Evolutionary conservation across 495 filamentous ascomycete species (phyloP), one percentile per base, ranked within the genome.

Genomic region (Aspergillus campestris): DNA sequence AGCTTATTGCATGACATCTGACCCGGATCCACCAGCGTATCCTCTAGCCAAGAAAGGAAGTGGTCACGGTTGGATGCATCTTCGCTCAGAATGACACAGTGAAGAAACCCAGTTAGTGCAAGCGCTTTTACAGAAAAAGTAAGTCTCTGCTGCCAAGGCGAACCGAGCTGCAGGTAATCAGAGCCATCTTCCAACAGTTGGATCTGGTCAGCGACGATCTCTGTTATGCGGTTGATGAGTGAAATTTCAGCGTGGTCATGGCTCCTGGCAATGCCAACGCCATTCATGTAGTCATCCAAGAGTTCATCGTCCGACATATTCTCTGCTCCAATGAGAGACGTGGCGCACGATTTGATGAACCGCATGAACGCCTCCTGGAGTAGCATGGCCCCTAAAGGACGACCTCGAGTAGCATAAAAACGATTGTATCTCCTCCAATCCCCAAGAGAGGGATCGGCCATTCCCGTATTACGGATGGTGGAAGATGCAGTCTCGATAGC

Each of bases 331-430:
- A 79, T 70, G 15, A 82, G 66, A 40, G 94, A 71, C 7, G 84
- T 83, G n/a, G 86, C 86, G 42, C 77, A 81, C 6, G 87, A 80
- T 43, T 87, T 83, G 24, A 94, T 72, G 38, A 97, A 78, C 57
- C 78, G 80, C 79, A 90, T 90, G 58, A 89, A 89, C 41, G 80
- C 86, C 55, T 84, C 80, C 58, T 89, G 88, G 11, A 98, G 64
- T 7, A 96, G 69, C 86, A 95, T 90, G n/a, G 89, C 88, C 5
- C 92, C 89, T 29, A 97, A 63, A 2, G 92, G 90, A 11, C 85
- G 79, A 9, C 84, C 85, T 44, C 78, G 72, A 7, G 78, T 75
- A 24, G 89, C 80, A 61, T 98, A 97, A 37, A 86, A 82, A n/a
- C 82, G 81, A 12, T 83, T 68, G 63, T 82, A 89, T 48, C 78